phyloP scores from a whole-genome alignment of 371 early-diverging fungal genomes.

The Rhizopus arrhizus region DNA sequence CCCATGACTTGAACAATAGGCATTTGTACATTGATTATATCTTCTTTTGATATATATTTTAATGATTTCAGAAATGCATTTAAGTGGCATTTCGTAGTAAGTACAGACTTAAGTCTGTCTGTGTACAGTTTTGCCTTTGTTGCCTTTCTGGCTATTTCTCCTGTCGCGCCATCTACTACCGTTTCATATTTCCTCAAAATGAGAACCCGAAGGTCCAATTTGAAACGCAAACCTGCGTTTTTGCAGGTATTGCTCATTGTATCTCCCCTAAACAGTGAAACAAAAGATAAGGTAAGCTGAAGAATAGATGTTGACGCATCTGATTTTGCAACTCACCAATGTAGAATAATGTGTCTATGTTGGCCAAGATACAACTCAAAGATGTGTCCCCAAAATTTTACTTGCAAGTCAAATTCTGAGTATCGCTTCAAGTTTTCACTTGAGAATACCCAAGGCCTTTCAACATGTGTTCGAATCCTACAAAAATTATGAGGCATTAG shows the following conservation, averaged over 20 bases:
- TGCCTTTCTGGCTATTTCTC: no score
- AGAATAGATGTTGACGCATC: no score
- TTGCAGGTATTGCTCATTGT: slow-evolving; percentile 21
- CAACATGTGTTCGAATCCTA: no score
- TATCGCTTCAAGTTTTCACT: no score
- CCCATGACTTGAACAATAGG: slow-evolving; percentile 22
- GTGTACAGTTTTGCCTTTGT: background rate
- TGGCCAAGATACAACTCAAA: no score
- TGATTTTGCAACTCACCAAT: no score
- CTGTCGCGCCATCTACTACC: no score
- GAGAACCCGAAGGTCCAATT: slow-evolving; percentile 17
- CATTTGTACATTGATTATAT: slow-evolving; percentile 9
- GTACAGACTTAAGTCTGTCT: background rate
- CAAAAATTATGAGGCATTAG: no score
- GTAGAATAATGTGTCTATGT: no score
- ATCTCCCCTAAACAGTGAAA: slow-evolving; percentile 21
- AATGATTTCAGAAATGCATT: slow-evolving; percentile 16
- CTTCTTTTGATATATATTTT: slow-evolving; percentile 12
- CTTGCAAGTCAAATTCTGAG: no score
- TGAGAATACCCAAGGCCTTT: no score
- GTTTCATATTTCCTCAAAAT: slow-evolving; percentile 17
- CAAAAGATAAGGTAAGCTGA: slow-evolving; percentile 17
- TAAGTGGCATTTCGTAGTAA: slow-evolving; percentile 23
- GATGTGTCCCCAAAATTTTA: no score
- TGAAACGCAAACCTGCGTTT: slow-evolving; percentile 13